Percentiles rank a stretch among this genome's conserved stretches.
Evolutionary conservation across 306 rosid species (phyloP).

Genomic region (Acacia acuminata): DNA sequence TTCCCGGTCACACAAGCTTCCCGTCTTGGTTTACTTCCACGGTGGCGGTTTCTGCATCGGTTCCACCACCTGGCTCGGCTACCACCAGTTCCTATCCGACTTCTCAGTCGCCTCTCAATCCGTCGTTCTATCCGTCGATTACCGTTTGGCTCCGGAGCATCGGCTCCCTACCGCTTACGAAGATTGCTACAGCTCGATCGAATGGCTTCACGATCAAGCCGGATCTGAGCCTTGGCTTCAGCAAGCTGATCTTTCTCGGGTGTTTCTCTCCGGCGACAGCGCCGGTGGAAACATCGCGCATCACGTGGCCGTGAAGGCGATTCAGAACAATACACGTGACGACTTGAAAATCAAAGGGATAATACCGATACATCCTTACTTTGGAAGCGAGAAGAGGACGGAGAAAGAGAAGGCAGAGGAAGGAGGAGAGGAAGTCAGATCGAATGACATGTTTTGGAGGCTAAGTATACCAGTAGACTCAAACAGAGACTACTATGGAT

Average conservation of each 20-base stretch:
- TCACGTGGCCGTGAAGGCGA: conserved; percentile 55
- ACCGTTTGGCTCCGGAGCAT: conserved; percentile 80
- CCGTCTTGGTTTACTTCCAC: conserved; percentile 77
- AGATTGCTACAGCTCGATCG: conserved; percentile 65
- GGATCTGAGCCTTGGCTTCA: conserved; percentile 55
- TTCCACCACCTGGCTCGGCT: conserved; percentile 84
- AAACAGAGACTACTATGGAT: conserved; percentile 60
- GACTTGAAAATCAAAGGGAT: conserved; percentile 53
- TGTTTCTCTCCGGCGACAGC: conserved; percentile 82
- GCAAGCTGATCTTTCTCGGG: conserved; percentile 56
- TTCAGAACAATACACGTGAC: conserved; percentile 21
- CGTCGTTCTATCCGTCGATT: conserved; percentile 67
- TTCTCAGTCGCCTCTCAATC: conserved; percentile 52
- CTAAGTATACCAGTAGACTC: conserved; percentile 62
- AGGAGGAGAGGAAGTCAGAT: conserved; percentile 23
- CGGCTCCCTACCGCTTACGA: conserved; percentile 76
- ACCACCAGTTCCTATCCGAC: conserved; percentile 67
- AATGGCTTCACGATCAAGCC: conserved; percentile 56
- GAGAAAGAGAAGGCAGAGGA: conserved; percentile 47
- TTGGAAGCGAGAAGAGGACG: conserved; percentile 78
- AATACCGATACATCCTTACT: conserved; percentile 74
- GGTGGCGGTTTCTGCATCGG: conserved; percentile 96
- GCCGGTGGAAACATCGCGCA: conserved; percentile 93
- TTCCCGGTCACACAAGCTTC: conserved; percentile 30
- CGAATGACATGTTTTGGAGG: conserved; percentile 60